Evolutionary conservation across 1,284 basidiomycete species (phyloP).

Genomic region (Ustilago loliicola): DNA sequence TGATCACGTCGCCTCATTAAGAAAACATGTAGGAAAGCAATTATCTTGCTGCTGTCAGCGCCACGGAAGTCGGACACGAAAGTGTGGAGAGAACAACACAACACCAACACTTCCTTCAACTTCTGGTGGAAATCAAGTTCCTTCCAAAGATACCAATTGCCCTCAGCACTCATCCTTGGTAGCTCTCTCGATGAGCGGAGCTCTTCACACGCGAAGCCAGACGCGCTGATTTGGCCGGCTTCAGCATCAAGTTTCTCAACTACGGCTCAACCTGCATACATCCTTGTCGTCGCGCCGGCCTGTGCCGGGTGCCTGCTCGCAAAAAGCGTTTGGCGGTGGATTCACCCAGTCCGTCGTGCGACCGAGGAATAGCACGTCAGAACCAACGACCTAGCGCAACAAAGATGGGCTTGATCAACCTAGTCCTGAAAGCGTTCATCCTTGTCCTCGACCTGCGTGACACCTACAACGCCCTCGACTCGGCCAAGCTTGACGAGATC

Average conservation of each 20-base stretch:
- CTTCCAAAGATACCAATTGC: neutral
- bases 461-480: conserved; percentile 37
- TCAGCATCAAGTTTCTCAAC: neutral
- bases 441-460: conserved; percentile 43
- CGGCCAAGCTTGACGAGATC: conserved; percentile 33
- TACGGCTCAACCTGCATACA: neutral
- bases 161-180: no score
- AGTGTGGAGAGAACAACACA: conserved; percentile 19
- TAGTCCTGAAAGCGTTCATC: conserved; percentile 39
- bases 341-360: neutral
- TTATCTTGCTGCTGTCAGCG: no score
- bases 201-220: neutral
- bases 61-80: conserved; percentile 9
- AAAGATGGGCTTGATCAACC: conserved; percentile 43
- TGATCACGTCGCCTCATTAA: neutral
- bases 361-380: neutral
- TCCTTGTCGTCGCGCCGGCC: neutral
- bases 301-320: no score
- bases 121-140: neutral
- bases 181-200: no score
- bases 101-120: neutral
- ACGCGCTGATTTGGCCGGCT: neutral
- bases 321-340: neutral
- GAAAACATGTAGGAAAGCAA: no score
- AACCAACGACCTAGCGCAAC: neutral